Percentiles rank a stretch among this genome's conserved stretches.
phyloP scores from a whole-genome alignment of 1,139 yeast species.

The Debaryomyces fabryi region DNA sequence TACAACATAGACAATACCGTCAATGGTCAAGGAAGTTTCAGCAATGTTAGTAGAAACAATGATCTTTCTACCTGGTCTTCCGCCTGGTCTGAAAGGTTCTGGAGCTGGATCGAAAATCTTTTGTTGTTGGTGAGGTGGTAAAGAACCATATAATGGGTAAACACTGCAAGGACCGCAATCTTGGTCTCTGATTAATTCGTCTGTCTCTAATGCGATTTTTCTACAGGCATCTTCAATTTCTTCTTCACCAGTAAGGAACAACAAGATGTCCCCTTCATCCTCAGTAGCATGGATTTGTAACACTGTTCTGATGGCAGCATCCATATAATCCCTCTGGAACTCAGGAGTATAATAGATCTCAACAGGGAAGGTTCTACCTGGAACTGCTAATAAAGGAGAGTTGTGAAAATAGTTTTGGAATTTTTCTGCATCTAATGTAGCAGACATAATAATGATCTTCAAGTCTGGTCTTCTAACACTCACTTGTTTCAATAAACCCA shows the following conservation, averaged over 20 bases:
- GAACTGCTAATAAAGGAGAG: slow-evolving; percentile 94
- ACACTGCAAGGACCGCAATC: slow-evolving; percentile 87
- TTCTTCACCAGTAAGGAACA: slow-evolving; percentile 96
- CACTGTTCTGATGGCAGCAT: slow-evolving; percentile 92
- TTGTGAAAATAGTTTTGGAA: slow-evolving; percentile 86
- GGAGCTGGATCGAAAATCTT: slow-evolving; percentile 92
- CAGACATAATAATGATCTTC: slow-evolving; percentile 94
- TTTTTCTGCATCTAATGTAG: slow-evolving; percentile 96
- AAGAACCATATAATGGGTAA: slow-evolving; percentile 92
- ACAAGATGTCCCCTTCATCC: slow-evolving; percentile 85
- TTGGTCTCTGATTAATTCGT: slow-evolving; percentile 83
- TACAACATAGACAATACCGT: slow-evolving; percentile 95
- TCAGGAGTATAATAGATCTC: slow-evolving; percentile 97
- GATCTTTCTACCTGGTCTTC: slow-evolving; percentile 90
- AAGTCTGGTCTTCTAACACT: slow-evolving; percentile 80
- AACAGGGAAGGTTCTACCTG: slow-evolving; percentile 97
- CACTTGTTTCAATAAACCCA: slow-evolving; percentile 91
- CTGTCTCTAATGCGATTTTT: slow-evolving; percentile 83
- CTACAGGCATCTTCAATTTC: slow-evolving; percentile 97
- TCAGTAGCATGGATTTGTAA: slow-evolving; percentile 96
- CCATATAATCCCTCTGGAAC: slow-evolving; percentile 90
- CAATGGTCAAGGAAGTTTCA: slow-evolving; percentile 96
- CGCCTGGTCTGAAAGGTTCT: slow-evolving; percentile 57
- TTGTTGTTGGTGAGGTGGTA: slow-evolving; percentile 95
- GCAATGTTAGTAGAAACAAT: slow-evolving; percentile 96